A percentile compares a stretch with the other conserved stretches of the same genome.
Conservation (phyloP, 805 yeast species). For the Ascoidea asiatica region DNA sequence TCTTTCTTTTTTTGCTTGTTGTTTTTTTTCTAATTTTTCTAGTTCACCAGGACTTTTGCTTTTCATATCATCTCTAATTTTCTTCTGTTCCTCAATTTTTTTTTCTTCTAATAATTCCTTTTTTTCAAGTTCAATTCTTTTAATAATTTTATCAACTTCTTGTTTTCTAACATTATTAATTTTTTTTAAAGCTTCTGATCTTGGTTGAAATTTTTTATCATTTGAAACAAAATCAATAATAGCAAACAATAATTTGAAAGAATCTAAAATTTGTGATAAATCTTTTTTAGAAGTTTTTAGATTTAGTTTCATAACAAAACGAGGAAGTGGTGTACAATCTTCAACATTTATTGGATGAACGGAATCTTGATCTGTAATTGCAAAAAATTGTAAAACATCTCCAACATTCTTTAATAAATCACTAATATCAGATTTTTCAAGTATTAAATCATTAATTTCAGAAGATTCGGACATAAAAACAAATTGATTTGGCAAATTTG, state of each 20-base stretch:
- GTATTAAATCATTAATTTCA: slow-evolving; percentile 61
- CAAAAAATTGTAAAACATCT: slow-evolving; percentile 45
- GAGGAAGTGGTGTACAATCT: slow-evolving; percentile 31
- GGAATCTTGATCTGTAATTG: slow-evolving; percentile 76
- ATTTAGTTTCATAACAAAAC: slow-evolving; percentile 40
- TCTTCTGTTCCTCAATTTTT: slow-evolving; percentile 56
- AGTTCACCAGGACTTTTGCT: slow-evolving; percentile 65
- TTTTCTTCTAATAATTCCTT: slow-evolving; percentile 59
- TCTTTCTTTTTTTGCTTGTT: slow-evolving; percentile 69
- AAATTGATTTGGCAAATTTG: slow-evolving; percentile 54
- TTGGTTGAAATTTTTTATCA: slow-evolving; percentile 37
- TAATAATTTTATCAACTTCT: slow-evolving; percentile 59
- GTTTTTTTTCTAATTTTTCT: slow-evolving; percentile 65
- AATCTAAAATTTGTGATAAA: background rate
- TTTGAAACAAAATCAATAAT: slow-evolving; percentile 47
- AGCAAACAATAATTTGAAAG: slow-evolving; percentile 17
- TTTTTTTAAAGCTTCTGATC: slow-evolving; percentile 67
- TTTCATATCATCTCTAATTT: slow-evolving; percentile 43
- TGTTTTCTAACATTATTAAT: slow-evolving; percentile 62
- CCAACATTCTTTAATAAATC: slow-evolving; percentile 29
- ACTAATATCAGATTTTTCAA: slow-evolving; percentile 31
- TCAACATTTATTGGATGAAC: slow-evolving; percentile 58
- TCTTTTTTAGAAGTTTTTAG: slow-evolving; percentile 23
- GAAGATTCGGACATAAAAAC: slow-evolving; percentile 84
- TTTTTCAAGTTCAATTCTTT: slow-evolving; percentile 48